Evolutionary conservation across 148 eudicot species (phyloP).

Genomic region (Rhododendron griersonianum): DNA sequence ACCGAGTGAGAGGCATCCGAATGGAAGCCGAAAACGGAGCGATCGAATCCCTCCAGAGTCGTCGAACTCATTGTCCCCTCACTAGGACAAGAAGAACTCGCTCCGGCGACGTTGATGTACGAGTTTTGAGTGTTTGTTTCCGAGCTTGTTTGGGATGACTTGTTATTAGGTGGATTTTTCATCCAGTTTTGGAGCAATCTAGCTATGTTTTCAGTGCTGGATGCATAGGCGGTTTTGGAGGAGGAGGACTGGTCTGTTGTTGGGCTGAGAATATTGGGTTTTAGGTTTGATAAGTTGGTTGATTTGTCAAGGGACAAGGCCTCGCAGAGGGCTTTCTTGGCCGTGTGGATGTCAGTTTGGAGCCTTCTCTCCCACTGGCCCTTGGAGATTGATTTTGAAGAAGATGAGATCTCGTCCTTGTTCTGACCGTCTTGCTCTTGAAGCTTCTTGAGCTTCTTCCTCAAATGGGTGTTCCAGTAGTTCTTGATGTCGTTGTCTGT

Average conservation of each 20-base stretch:
- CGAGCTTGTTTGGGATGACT: constrained; percentile 25
- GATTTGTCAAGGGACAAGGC: constrained; percentile 75
- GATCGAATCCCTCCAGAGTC: constrained; percentile 12
- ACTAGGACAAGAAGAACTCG: constrained; percentile 28
- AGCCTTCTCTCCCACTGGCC: constrained; percentile 94
- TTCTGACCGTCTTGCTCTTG: constrained; percentile 28
- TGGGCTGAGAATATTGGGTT: not conserved
- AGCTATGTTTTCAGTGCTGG: constrained; percentile 69
- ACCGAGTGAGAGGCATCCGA: constrained; percentile 18
- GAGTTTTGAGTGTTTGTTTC: constrained; percentile 25
- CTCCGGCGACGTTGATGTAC: constrained; percentile 4
- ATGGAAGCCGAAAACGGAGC: constrained; percentile 25
- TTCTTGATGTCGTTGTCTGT: constrained; percentile 92
- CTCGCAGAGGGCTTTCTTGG: constrained; percentile 75
- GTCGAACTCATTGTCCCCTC: constrained; percentile 24
- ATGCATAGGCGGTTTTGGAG: constrained; percentile 40
- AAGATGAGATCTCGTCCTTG: constrained; percentile 22
- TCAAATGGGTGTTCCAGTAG: constrained; percentile 89
- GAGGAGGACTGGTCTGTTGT: not conserved
- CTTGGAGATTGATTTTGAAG: constrained; percentile 33
- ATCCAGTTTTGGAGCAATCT: constrained; percentile 61
- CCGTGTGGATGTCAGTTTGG: constrained; percentile 75
- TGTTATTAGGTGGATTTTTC: constrained; percentile 20
- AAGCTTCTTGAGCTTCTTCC: constrained; percentile 54
- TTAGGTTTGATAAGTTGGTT: not conserved